Evolutionary conservation across 1,284 basidiomycete species (phyloP).

Genomic region (Boletus albobrunnescens): DNA sequence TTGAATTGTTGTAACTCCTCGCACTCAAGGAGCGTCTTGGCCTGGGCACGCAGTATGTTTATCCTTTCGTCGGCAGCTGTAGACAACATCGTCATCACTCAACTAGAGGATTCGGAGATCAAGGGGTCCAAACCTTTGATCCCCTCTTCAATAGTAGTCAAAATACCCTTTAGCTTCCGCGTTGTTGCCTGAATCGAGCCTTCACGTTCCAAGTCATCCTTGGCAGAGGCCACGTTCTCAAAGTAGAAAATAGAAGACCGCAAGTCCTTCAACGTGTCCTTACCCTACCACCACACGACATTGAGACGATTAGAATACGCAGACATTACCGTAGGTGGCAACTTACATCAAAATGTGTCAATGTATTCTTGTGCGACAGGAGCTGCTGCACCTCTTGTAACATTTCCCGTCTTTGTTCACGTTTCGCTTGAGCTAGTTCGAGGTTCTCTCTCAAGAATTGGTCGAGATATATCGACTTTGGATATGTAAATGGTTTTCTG

Average conservation of each 20-base stretch:
- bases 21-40: slow-evolving; percentile 49
- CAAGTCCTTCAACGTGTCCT: slow-evolving; percentile 58
- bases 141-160: slow-evolving; percentile 50
- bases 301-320: neutral
- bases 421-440: slow-evolving; percentile 46
- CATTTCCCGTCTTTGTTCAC: slow-evolving; percentile 43
- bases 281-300: slow-evolving; percentile 40
- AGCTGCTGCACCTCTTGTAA: slow-evolving; percentile 46
- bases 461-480: slow-evolving; percentile 64
- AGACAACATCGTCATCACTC: neutral
- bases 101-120: neutral
- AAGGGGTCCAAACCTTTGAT: slow-evolving; percentile 44
- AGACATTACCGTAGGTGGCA: neutral
- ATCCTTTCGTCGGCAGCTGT: slow-evolving; percentile 53
- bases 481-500: slow-evolving; percentile 53
- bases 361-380: slow-evolving; percentile 40
- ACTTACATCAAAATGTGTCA: slow-evolving; percentile 56
- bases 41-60: slow-evolving; percentile 40
- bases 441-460: slow-evolving; percentile 61
- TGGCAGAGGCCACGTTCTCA: slow-evolving; percentile 55
- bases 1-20: slow-evolving; percentile 58
- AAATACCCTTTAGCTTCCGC: slow-evolving; percentile 47
- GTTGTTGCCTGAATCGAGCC: slow-evolving; percentile 41
- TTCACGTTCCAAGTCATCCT: slow-evolving; percentile 46
- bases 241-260: slow-evolving; percentile 62